These are phyloP conservation scores for Malassezia caprae DNA, from an alignment of 1,284 basidiomycete species.

Conservation along the genomic window DNA sequence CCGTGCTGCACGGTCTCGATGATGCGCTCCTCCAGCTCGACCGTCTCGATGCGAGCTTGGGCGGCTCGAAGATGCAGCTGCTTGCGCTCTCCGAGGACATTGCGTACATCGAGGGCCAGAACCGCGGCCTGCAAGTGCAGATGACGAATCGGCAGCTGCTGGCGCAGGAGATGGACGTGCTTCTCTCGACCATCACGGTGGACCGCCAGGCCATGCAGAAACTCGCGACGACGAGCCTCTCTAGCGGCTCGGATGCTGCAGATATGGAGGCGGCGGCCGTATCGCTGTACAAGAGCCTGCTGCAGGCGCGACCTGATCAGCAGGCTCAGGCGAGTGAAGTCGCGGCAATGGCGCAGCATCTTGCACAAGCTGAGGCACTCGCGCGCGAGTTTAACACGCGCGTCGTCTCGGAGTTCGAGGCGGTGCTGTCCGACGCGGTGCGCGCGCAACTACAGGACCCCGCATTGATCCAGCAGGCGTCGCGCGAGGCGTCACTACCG, in stretches of 20 bases:
- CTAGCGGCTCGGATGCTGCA: slow-evolving; percentile 62
- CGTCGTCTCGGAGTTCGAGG: slow-evolving; percentile 73
- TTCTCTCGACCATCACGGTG: slow-evolving; percentile 83
- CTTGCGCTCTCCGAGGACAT: slow-evolving; percentile 62
- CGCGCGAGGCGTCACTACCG: slow-evolving; percentile 27
- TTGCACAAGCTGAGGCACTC: slow-evolving; percentile 77
- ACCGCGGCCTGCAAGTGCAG: slow-evolving; percentile 90
- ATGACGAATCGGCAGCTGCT: slow-evolving; percentile 79
- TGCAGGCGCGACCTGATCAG: slow-evolving; percentile 68
- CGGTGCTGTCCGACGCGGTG: slow-evolving; percentile 61
- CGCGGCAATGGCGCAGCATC: slow-evolving; percentile 71
- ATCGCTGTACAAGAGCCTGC: slow-evolving; percentile 86
- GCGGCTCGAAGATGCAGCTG: slow-evolving; percentile 40
- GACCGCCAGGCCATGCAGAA: slow-evolving; percentile 63
- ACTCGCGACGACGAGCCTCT: slow-evolving; percentile 74
- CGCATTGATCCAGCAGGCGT: slow-evolving; percentile 18
- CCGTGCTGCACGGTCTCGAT: slow-evolving; percentile 80
- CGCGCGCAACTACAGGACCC: slow-evolving; percentile 28
- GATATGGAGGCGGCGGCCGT: slow-evolving; percentile 69
- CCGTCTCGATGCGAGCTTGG: slow-evolving; percentile 55
- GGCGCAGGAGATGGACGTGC: slow-evolving; percentile 36
- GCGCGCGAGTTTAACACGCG: slow-evolving; percentile 85
- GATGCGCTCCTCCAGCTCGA: slow-evolving; percentile 75
- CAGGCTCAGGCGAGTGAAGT: slow-evolving; percentile 57
- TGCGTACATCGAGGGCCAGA: slow-evolving; percentile 86